phyloP scores from a whole-genome alignment of 2,329 filamentous ascomycete species.

The Fusarium sp. region DNA sequence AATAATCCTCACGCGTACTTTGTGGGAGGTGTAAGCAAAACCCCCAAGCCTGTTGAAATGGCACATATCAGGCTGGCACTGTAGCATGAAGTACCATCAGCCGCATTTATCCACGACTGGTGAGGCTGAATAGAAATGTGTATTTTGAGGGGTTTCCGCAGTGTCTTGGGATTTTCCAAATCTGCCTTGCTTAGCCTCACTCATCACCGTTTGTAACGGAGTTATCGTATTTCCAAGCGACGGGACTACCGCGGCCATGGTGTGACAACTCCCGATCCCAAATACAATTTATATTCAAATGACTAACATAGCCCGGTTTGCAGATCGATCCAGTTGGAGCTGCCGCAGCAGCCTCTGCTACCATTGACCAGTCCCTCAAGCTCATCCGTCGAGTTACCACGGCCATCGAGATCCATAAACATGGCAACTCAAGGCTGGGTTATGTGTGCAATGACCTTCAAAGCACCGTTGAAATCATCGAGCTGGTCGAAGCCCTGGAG shows the following conservation, averaged over 20 bases:
- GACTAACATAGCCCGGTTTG: not conserved
- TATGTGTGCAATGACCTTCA: not conserved
- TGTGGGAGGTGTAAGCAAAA: not conserved
- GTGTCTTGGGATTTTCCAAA: not conserved
- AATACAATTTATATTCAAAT: not conserved
- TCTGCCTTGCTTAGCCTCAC: not conserved
- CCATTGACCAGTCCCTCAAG: constrained; percentile 6
- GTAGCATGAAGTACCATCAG: not conserved
- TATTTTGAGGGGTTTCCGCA: not conserved
- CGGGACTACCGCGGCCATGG: not conserved
- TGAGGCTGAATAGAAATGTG: not conserved
- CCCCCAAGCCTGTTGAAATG: not conserved
- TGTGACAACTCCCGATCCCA: not conserved
- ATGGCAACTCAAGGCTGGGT: not conserved
- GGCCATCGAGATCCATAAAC: constrained; percentile 6
- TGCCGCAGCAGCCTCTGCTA: not conserved
- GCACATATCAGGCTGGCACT: not conserved
- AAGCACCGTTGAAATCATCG: constrained; percentile 1
- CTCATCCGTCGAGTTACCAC: constrained; percentile 3
- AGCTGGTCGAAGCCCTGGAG: not conserved
- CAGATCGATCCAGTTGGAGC: constrained; percentile 10
- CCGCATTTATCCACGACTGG: not conserved
- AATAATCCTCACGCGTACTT: not conserved
- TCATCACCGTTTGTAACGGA: not conserved
- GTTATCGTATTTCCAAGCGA: not conserved